Evolutionary conservation across 2,329 filamentous ascomycete species (phyloP).

Genomic region (Corinectria fuckeliana): DNA sequence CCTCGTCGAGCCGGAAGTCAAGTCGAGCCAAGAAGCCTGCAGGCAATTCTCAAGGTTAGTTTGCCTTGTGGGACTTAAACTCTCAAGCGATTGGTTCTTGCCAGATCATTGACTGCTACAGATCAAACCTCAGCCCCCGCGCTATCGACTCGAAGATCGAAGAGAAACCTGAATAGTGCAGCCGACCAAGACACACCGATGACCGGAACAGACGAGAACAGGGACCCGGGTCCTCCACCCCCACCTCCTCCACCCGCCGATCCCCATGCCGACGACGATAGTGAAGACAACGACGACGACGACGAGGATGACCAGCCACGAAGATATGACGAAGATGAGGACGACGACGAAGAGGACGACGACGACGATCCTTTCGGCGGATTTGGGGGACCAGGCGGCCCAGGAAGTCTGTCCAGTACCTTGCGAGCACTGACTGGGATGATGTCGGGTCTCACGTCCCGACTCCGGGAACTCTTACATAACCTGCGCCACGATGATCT

Average conservation of each 20-base stretch:
- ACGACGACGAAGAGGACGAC: constrained; percentile 68
- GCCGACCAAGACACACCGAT: constrained; percentile 72
- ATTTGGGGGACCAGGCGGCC: constrained; percentile 73
- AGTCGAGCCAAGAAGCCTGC: constrained; percentile 71
- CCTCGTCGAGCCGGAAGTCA: constrained; percentile 74
- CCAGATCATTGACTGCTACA: constrained; percentile 25
- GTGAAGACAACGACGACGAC: constrained; percentile 41
- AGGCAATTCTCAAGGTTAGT: constrained; percentile 53
- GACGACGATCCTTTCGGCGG: constrained; percentile 69
- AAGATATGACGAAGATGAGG: constrained; percentile 58
- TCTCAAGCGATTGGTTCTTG: not conserved
- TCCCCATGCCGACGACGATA: constrained; percentile 48
- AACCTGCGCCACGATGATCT: constrained; percentile 86
- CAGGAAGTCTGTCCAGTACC: constrained; percentile 75
- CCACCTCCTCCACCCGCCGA: constrained; percentile 50
- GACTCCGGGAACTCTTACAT: constrained; percentile 77
- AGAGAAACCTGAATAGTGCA: constrained; percentile 60
- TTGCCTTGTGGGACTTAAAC: not conserved
- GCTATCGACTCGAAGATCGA: constrained; percentile 54
- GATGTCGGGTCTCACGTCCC: constrained; percentile 83
- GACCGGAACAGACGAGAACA: constrained; percentile 70
- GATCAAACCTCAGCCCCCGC: constrained; percentile 45
- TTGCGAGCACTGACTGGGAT: constrained; percentile 88
- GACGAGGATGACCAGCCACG: constrained; percentile 47
- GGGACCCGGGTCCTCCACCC: constrained; percentile 49